These are phyloP conservation scores for Cornus controversa DNA, from an alignment of 148 eudicot species.

Conservation along the genomic window DNA sequence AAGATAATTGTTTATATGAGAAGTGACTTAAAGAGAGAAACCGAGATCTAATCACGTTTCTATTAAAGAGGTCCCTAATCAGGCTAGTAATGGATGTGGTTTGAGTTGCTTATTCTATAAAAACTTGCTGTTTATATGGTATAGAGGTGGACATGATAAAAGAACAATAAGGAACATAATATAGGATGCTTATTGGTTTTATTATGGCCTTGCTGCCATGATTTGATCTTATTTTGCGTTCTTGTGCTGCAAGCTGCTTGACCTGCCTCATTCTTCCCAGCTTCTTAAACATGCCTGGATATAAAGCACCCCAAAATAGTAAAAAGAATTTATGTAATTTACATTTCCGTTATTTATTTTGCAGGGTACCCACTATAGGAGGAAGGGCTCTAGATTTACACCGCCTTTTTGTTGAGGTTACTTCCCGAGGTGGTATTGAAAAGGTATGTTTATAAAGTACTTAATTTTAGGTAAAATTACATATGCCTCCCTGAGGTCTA, in stretches of 20 bases:
- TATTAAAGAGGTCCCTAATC: neutral
- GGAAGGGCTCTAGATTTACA: slow-evolving; percentile 62
- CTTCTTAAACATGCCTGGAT: neutral
- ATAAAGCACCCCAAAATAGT: neutral
- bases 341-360: neutral
- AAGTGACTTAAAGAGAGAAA: neutral
- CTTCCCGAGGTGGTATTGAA: slow-evolving; percentile 86
- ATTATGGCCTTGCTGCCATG: neutral
- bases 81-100: neutral
- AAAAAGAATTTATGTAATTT: neutral
- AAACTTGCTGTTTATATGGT: neutral
- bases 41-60: neutral
- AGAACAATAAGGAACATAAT: neutral
- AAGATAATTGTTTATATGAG: neutral
- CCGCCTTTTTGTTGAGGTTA: slow-evolving; percentile 72
- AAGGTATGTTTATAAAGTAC: slow-evolving; percentile 40
- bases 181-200: neutral
- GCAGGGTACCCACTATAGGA: slow-evolving; percentile 62
- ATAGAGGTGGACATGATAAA: neutral
- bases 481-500: too few relatives aligned
- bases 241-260: slow-evolving; percentile 2
- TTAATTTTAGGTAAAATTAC: neutral
- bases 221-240: neutral
- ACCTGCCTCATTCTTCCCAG: neutral
- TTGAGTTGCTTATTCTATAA: neutral